These are phyloP conservation scores for Oryza glumipatula DNA, from an alignment of 176 grass and related monocot species.

Conservation along the genomic window DNA sequence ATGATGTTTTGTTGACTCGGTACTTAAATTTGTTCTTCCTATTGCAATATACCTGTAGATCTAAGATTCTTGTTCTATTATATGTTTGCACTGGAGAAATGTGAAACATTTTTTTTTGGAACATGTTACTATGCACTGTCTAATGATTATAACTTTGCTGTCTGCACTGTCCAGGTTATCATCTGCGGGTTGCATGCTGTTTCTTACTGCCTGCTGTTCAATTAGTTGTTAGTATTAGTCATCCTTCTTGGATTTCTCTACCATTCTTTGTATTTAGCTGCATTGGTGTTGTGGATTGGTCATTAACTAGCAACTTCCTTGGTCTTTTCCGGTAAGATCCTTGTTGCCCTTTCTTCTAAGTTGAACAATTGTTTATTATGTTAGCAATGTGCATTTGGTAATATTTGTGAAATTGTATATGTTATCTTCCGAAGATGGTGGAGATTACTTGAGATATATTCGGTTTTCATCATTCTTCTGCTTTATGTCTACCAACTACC, in stretches of 20 bases:
- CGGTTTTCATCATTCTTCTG: constrained; percentile 87
- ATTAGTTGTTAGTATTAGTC: constrained; percentile 90
- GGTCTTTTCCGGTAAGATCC: constrained; percentile 89
- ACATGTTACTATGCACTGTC: not conserved
- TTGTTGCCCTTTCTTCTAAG: constrained; percentile 24
- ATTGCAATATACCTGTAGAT: constrained; percentile 26
- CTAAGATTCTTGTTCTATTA: constrained; percentile 16
- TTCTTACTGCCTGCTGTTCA: constrained; percentile 85
- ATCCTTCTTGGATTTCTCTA: constrained; percentile 93
- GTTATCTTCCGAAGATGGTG: constrained; percentile 67
- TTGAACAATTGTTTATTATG: constrained; percentile 35
- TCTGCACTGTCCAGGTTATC: constrained; percentile 81
- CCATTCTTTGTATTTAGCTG: constrained; percentile 99
- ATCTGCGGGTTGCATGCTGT: constrained; percentile 84
- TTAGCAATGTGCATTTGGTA: constrained; percentile 18
- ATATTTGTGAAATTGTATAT: constrained; percentile 37
- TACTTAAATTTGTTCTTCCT: not conserved
- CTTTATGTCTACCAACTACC: constrained; percentile 93
- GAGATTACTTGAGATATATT: constrained; percentile 86
- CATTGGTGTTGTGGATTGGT: constrained; percentile 96
- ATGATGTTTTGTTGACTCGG: constrained; percentile 14
- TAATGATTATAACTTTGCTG: constrained; percentile 43
- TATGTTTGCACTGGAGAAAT: constrained; percentile 31
- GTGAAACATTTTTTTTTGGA: constrained; percentile 27
- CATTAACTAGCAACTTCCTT: constrained; percentile 97